These are phyloP conservation scores for Phlegmacium glaucopus DNA, from an alignment of 768 basidiomycete species.

Conservation along the genomic window DNA sequence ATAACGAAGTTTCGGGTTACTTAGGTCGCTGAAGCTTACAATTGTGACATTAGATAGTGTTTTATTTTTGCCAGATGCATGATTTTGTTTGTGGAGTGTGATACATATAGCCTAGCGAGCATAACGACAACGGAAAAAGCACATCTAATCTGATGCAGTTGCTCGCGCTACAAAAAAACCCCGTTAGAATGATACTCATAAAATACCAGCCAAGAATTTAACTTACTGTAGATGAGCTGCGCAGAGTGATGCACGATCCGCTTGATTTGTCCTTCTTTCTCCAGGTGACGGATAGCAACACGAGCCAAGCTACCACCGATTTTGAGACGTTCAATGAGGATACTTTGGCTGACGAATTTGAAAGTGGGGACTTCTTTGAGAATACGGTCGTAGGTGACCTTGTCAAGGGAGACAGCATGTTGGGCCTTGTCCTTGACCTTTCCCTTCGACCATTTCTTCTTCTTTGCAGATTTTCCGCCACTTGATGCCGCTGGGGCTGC, in stretches of 20 bases:
- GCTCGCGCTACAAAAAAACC: conserved; percentile 37
- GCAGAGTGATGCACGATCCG: conserved; percentile 92
- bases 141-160: conserved; percentile 47
- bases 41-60: no score
- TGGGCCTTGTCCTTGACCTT: conserved; percentile 99
- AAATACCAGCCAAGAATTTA: not conserved
- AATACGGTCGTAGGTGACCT: conserved; percentile 89
- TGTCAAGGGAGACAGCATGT: conserved; percentile 94
- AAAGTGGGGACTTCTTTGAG: conserved; percentile 98
- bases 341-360: conserved; percentile 97
- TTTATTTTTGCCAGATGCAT: conserved; percentile 23
- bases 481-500: conserved; percentile 62
- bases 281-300: conserved; percentile 85
- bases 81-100: conserved; percentile 34
- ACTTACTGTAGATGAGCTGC: conserved; percentile 93
- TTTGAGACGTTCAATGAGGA: conserved; percentile 98
- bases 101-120: conserved; percentile 34
- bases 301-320: conserved; percentile 95
- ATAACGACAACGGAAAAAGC: conserved; percentile 23
- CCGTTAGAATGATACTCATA: not conserved
- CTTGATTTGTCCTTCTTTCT: conserved; percentile 94
- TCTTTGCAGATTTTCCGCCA: conserved; percentile 90
- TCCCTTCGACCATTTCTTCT: conserved; percentile 99
- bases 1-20: no score
- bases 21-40: no score